These are phyloP conservation scores for Lactarius hengduanensis DNA, from an alignment of 768 basidiomycete genomes.

Conservation along the genomic window DNA sequence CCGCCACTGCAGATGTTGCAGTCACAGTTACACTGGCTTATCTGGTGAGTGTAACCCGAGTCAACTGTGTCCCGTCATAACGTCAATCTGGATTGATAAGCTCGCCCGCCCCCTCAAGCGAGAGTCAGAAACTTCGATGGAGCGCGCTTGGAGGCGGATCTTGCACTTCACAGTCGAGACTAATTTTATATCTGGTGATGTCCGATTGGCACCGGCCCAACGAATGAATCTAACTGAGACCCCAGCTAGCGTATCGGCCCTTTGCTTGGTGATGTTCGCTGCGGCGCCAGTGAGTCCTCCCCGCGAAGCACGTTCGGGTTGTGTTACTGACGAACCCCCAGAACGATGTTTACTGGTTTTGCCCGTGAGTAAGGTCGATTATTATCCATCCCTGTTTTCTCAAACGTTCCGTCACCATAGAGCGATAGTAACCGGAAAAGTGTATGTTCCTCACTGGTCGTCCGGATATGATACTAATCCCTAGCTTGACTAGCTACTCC, in stretches of 20 bases:
- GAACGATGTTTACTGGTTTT: not conserved
- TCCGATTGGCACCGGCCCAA: not conserved
- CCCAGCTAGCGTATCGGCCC: not conserved
- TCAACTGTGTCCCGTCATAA: not conserved
- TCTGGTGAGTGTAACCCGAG: not conserved
- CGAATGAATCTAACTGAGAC: not conserved
- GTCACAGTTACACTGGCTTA: not conserved
- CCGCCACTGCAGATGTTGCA: not conserved
- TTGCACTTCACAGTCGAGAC: not conserved
- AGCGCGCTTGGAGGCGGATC: not conserved
- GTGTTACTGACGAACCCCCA: not conserved
- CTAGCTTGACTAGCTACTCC: not conserved
- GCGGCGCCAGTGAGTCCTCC: not conserved
- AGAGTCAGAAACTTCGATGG: not conserved
- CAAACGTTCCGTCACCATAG: not conserved
- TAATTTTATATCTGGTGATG: not conserved
- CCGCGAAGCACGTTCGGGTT: not conserved
- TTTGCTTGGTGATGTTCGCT: not conserved
- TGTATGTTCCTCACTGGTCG: not conserved
- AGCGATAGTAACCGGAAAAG: slow-evolving; percentile 1
- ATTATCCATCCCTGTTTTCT: not conserved
- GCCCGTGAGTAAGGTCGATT: not conserved
- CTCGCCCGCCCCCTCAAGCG: not conserved
- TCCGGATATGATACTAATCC: not conserved
- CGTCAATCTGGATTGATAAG: not conserved